These are phyloP conservation scores for Phycomyces nitens DNA, from an alignment of 192 early-diverging fungal species.

Conservation along the genomic window DNA sequence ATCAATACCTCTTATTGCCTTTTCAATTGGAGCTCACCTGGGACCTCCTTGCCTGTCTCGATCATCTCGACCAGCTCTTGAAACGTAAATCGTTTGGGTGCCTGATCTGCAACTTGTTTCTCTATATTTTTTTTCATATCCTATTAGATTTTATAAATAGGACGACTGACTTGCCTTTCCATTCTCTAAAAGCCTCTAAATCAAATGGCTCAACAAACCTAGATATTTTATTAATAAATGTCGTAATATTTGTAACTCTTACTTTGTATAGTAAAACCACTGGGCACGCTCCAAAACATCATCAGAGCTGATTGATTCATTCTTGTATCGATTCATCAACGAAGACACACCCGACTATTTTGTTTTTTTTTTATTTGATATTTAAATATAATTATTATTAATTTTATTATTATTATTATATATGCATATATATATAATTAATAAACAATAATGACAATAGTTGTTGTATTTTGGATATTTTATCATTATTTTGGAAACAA, in stretches of 20 bases:
- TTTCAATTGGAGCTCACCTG: slow-evolving; percentile 17
- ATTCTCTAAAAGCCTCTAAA: slow-evolving; percentile 29
- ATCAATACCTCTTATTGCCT: neutral
- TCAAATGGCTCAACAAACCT: slow-evolving; percentile 37
- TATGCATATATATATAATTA: no score
- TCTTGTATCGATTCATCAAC: slow-evolving; percentile 21
- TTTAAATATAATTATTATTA: no score
- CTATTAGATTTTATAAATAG: neutral
- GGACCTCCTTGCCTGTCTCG: slow-evolving; percentile 35
- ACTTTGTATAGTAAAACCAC: slow-evolving; percentile 47
- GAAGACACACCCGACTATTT: slow-evolving; percentile 34
- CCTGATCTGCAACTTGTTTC: slow-evolving; percentile 1
- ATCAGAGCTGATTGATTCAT: slow-evolving; percentile 3
- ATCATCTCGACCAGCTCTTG: slow-evolving; percentile 44
- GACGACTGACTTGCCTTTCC: slow-evolving; percentile 17
- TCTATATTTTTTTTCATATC: neutral
- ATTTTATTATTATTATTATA: no score
- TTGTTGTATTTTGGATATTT: neutral
- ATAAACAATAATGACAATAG: neutral
- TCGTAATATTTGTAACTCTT: slow-evolving; percentile 1
- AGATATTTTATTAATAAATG: neutral
- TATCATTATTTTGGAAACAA: no score
- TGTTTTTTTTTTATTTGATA: no score
- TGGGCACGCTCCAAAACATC: slow-evolving; percentile 36
- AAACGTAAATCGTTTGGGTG: slow-evolving; percentile 30